Percentiles rank a stretch among this genome's conserved stretches.
Evolutionary conservation across 768 basidiomycete species (phyloP).

Genomic region (Cubamyces sp.): DNA sequence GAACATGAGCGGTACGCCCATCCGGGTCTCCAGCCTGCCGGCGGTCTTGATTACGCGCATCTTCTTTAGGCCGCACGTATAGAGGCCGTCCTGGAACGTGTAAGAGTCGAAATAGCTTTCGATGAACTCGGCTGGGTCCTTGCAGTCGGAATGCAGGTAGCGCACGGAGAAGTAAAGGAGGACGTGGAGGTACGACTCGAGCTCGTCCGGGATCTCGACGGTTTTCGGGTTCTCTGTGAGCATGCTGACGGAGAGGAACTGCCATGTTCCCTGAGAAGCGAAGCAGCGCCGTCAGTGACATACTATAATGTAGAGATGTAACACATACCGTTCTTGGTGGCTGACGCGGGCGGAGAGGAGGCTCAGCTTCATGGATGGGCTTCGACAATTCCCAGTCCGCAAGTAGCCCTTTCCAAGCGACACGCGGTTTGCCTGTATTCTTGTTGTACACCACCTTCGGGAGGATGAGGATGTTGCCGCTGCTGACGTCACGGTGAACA

Average conservation of each 20-base stretch:
- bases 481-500: constrained; percentile 14
- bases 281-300: background rate
- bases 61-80: constrained; percentile 4
- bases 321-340: background rate
- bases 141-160: constrained; percentile 1
- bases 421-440: background rate
- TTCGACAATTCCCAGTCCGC: constrained; percentile 18
- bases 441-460: background rate
- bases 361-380: background rate
- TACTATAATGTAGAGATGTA: too few species aligned
- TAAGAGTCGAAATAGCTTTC: constrained; percentile 1
- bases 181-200: constrained; percentile 24
- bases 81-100: background rate
- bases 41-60: background rate
- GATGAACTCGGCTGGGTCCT: background rate
- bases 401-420: background rate
- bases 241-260: constrained; percentile 15
- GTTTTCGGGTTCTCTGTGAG: background rate
- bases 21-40: background rate
- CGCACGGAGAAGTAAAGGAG: constrained; percentile 13
- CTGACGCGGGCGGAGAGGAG: background rate
- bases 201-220: constrained; percentile 18
- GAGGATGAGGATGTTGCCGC: constrained; percentile 11
- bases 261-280: constrained; percentile 22
- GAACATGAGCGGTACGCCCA: background rate